Evolutionary conservation across 176 grass and related monocot species (phyloP), one percentile per base, ranked within the genome.

Genomic region (Paspalum vaginatum): DNA sequence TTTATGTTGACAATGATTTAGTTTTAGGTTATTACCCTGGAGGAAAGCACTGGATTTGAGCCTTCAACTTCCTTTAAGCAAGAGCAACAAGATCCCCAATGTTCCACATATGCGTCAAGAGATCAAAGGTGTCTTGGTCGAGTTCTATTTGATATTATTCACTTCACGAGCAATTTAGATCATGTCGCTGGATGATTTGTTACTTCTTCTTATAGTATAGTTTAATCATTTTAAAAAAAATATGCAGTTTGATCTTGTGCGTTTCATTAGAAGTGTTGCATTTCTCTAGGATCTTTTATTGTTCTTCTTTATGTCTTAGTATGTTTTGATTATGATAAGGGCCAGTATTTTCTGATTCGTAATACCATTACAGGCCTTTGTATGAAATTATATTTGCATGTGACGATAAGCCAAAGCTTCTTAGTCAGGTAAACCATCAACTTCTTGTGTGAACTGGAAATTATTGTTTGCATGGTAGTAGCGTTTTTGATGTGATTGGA

Each of bases 371-470:
- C 91, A 93, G 87, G 91, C 53, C 76, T 76, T 63, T 89, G 77
- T 73, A 89, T 87, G 91, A 93, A 87, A 87, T 93, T 83, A 87
- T 89, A 76, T 93, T 93, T 93, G 87, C 87, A n/a, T 89, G 86
- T 69, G 80, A 84, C n/a, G 91, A 93, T 80, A 93, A 87, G 77
- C 91, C 91, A 73, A 93, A 93, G 87, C 87, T 87, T 87, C 87
- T 93, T 72, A 93, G 91, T 70, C 84, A 86, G 91, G 91, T 93
- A 93, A 79, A 82, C 12, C 21, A 65, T 51, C 54, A 78, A 60
- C 69, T 83, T 74, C 37, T 89, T 88, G 12, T 80, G 44, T 81
- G 54, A 70, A 20, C 22, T 75, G 70, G 53, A 75, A 62, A 85
- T 18, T 69, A 48, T 15, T 41, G 24, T 69, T 87, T 69, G 4